phyloP scores from a whole-genome alignment of 192 early-diverging fungal species.

The Fimicolochytrium jonesii region DNA sequence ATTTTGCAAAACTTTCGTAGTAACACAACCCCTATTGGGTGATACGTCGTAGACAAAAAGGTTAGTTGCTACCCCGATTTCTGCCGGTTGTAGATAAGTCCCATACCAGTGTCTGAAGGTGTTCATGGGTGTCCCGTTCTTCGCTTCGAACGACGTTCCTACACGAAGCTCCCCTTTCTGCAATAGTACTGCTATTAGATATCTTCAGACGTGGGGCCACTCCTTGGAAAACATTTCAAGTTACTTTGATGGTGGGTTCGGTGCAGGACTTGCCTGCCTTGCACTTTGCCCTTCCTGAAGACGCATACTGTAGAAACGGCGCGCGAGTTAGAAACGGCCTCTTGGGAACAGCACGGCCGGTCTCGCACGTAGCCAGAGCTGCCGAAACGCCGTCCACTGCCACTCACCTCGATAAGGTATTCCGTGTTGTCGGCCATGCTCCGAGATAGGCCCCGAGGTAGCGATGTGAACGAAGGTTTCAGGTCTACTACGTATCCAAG shows the following conservation, averaged over 20 bases:
- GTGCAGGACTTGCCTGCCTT: constrained; percentile 1
- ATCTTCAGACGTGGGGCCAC: neutral
- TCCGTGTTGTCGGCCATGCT: neutral
- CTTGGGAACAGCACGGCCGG: neutral
- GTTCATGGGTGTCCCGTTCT: neutral
- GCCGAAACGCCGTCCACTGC: too few relatives aligned
- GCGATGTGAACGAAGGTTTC: too few relatives aligned
- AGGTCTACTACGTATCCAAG: too few relatives aligned
- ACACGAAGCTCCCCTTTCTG: neutral
- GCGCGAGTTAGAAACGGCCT: neutral
- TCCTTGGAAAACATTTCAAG: neutral
- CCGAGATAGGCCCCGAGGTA: too few relatives aligned
- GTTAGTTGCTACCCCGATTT: neutral
- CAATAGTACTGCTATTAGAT: neutral
- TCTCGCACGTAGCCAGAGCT: too few relatives aligned
- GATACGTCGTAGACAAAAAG: neutral
- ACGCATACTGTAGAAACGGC: neutral
- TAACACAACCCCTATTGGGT: neutral
- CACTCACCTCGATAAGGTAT: neutral
- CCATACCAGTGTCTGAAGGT: neutral
- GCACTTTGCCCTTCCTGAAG: neutral
- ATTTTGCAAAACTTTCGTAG: constrained; percentile 1
- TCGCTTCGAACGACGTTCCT: neutral
- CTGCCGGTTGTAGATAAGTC: neutral
- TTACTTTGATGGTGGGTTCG: neutral